Conservation (phyloP, 2,329 filamentous ascomycete species). For the Diplocarpon mali region DNA sequence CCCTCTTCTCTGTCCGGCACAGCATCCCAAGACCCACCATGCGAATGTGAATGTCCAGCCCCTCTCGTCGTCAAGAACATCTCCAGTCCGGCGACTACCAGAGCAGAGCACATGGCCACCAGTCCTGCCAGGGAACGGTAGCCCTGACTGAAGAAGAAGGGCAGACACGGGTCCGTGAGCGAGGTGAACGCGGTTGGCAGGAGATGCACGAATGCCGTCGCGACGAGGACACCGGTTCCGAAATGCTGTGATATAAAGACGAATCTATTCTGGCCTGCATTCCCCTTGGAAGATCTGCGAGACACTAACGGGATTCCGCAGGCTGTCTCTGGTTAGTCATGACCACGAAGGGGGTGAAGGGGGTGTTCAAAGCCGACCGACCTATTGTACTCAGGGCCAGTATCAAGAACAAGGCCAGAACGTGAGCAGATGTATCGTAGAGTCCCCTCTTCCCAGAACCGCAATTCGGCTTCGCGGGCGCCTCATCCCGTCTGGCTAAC, state of each 20-base stretch:
- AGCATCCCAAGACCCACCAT: conserved; percentile 28
- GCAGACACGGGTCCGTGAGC: conserved; percentile 54
- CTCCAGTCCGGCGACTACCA: conserved; percentile 75
- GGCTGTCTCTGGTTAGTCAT: conserved; percentile 17
- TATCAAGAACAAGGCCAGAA: conserved; percentile 46
- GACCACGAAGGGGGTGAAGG: conserved; percentile 1
- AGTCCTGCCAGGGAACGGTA: conserved; percentile 73
- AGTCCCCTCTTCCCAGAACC: conserved; percentile 37
- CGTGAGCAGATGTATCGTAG: conserved; percentile 46
- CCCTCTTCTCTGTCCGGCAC: conserved; percentile 27
- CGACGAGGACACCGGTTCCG: conserved; percentile 71
- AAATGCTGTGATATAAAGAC: conserved; percentile 56
- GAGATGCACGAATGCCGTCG: conserved; percentile 68
- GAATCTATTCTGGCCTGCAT: conserved; percentile 20
- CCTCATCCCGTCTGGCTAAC: conserved; percentile 35
- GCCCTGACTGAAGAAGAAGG: conserved; percentile 65
- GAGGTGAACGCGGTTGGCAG: conserved; percentile 50
- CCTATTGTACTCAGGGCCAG: conserved; percentile 42
- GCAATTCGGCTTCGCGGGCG: conserved; percentile 36
- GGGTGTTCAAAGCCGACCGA: conserved; percentile 15
- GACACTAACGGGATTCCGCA: conserved; percentile 28
- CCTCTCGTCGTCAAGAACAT: conserved; percentile 73
- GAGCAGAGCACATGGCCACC: conserved; percentile 71
- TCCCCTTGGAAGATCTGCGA: conserved; percentile 21
- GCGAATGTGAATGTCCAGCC: conserved; percentile 49